phyloP scores from a whole-genome alignment of 2,329 filamentous ascomycete species.

The Trichophyton benhamiae region DNA sequence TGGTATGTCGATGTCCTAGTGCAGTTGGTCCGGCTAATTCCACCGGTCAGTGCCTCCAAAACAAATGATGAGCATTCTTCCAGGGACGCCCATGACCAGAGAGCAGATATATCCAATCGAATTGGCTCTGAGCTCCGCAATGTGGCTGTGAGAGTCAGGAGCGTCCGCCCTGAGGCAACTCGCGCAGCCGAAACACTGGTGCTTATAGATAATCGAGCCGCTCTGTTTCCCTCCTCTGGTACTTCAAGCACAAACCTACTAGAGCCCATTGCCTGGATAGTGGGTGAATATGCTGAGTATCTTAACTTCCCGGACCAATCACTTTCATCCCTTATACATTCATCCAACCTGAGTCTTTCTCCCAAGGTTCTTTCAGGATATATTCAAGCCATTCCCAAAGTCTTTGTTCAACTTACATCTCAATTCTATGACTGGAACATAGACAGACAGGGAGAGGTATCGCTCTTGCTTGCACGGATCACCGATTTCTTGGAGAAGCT shows the following conservation, averaged over 20 bases:
- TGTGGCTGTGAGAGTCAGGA: slow-evolving; percentile 80
- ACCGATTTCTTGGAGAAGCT: slow-evolving; percentile 71
- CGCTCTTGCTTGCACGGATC: slow-evolving; percentile 67
- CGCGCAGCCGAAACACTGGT: slow-evolving; percentile 68
- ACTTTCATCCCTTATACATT: slow-evolving; percentile 62
- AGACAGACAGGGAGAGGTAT: slow-evolving; percentile 59
- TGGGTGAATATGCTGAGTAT: slow-evolving; percentile 73
- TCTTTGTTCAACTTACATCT: slow-evolving; percentile 62
- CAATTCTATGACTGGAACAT: slow-evolving; percentile 58
- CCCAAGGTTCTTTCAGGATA: slow-evolving; percentile 63
- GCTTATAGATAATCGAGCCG: slow-evolving; percentile 45
- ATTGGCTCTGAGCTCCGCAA: slow-evolving; percentile 83
- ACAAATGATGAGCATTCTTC: slow-evolving; percentile 12
- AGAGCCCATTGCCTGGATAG: slow-evolving; percentile 67
- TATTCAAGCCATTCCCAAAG: slow-evolving; percentile 73
- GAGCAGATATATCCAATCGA: slow-evolving; percentile 21
- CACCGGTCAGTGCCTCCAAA: slow-evolving; percentile 18
- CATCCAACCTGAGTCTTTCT: slow-evolving; percentile 43
- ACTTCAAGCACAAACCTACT: slow-evolving; percentile 51
- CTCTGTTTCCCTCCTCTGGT: slow-evolving; percentile 42
- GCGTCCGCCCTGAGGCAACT: slow-evolving; percentile 66
- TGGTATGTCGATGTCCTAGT: slow-evolving; percentile 92
- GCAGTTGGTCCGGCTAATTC: slow-evolving; percentile 60
- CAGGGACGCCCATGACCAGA: slow-evolving; percentile 9
- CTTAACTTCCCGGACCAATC: slow-evolving; percentile 58